phyloP scores from a whole-genome alignment of 2,329 filamentous ascomycete genomes.

The Fusarium chuoi region DNA sequence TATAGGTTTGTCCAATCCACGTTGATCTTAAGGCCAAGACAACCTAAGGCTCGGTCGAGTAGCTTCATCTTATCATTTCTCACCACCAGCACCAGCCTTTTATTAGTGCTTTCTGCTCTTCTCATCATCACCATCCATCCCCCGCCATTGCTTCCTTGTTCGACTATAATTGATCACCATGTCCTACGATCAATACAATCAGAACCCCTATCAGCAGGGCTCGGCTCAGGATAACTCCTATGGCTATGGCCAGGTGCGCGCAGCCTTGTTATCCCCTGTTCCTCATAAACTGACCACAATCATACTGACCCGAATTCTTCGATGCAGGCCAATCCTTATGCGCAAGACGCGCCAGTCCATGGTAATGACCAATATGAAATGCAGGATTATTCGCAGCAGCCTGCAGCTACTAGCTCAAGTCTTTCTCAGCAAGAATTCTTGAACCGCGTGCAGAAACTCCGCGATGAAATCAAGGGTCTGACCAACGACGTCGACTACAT shows the following conservation, averaged over 20 bases:
- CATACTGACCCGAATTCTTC: constrained; percentile 26
- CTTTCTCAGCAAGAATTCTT: constrained; percentile 76
- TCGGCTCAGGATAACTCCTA: constrained; percentile 60
- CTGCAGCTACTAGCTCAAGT: constrained; percentile 38
- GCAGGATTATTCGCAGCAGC: constrained; percentile 60
- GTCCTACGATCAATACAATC: constrained; percentile 71
- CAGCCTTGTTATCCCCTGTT: constrained; percentile 9
- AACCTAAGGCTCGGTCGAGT: constrained; percentile 25
- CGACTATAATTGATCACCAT: constrained; percentile 53
- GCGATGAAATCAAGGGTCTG: constrained; percentile 74
- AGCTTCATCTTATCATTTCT: constrained; percentile 36
- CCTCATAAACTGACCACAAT: constrained; percentile 13
- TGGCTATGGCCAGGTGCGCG: constrained; percentile 56
- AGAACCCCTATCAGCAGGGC: constrained; percentile 71
- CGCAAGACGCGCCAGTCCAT: constrained; percentile 40
- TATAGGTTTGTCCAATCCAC: constrained; percentile 15
- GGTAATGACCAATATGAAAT: constrained; percentile 63
- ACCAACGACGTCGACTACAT: constrained; percentile 75
- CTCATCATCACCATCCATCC: constrained; percentile 32
- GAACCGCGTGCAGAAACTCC: constrained; percentile 71
- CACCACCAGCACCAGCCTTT: constrained; percentile 22
- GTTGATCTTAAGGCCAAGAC: constrained; percentile 15
- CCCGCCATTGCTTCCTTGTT: constrained; percentile 34
- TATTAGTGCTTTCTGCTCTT: constrained; percentile 36
- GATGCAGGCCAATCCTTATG: constrained; percentile 45